phyloP scores from a whole-genome alignment of 2,329 filamentous ascomycete species.

The Rhinocladiella mackenziei region DNA sequence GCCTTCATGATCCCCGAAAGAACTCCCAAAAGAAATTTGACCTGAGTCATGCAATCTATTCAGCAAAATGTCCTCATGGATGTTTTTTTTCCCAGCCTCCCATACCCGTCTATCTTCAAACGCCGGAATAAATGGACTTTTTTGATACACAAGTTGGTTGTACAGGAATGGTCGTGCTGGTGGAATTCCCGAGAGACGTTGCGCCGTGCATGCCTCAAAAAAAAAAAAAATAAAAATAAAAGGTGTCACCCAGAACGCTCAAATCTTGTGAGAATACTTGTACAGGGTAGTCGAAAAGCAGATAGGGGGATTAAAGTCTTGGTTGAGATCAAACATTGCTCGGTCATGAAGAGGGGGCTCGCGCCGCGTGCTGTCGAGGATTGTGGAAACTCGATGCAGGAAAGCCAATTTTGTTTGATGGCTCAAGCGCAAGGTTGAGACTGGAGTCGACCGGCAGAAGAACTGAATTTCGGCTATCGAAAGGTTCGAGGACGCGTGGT shows the following conservation, averaged over 20 bases:
- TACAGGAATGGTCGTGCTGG: constrained; percentile 28
- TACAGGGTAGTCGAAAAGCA: constrained; percentile 31
- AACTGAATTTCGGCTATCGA: too few relatives aligned
- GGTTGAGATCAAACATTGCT: constrained; percentile 8
- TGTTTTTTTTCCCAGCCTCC: constrained; percentile 13
- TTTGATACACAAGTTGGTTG: constrained; percentile 27
- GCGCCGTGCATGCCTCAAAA: constrained; percentile 25
- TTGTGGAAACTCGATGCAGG: not conserved
- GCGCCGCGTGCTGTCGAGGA: not conserved
- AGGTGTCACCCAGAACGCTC: constrained; percentile 28
- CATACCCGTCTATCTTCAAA: constrained; percentile 24
- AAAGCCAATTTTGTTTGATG: not conserved
- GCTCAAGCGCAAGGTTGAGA: constrained; percentile 3
- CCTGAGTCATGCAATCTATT: constrained; percentile 30
- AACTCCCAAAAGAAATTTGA: constrained; percentile 25
- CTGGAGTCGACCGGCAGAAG: constrained; percentile 10
- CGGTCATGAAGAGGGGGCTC: constrained; percentile 5
- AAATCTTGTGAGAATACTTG: constrained; percentile 28
- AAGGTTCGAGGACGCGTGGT: too few relatives aligned
- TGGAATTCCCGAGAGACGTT: constrained; percentile 15
- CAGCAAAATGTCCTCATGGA: constrained; percentile 9
- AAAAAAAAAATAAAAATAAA: too few relatives aligned
- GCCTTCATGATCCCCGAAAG: constrained; percentile 9
- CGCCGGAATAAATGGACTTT: constrained; percentile 23
- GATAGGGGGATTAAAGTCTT: constrained; percentile 23